phyloP scores from a whole-genome alignment of 345 rosid genomes.

The Eucalyptus lansdowneana region DNA sequence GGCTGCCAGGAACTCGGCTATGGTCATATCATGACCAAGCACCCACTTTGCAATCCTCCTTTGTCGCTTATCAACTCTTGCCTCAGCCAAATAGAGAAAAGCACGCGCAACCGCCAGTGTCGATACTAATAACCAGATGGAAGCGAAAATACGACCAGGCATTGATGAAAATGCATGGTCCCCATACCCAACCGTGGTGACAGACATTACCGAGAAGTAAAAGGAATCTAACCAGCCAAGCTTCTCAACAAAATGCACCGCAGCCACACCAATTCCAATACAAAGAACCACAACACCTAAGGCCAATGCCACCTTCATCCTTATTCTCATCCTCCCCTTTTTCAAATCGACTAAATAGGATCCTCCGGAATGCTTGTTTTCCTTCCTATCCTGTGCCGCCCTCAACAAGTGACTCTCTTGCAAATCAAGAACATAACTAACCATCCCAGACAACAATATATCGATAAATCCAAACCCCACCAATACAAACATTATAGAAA shows the following conservation, averaged over 20 bases:
- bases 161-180: constrained; percentile 31
- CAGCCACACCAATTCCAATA: constrained; percentile 16
- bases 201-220: constrained; percentile 47
- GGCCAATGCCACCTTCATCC: constrained; percentile 35
- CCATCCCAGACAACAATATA: constrained; percentile 27
- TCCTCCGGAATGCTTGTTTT: neutral
- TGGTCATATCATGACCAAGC: constrained; percentile 23
- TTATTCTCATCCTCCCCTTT: constrained; percentile 36
- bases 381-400: neutral
- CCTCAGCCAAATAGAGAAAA: constrained; percentile 34
- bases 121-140: constrained; percentile 33
- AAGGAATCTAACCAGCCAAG: constrained; percentile 34
- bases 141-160: constrained; percentile 36
- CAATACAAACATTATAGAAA: constrained; percentile 21
- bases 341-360: constrained; percentile 18
- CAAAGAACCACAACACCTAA: constrained; percentile 30
- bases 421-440: constrained; percentile 25
- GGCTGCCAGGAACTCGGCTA: constrained; percentile 26
- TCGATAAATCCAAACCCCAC: constrained; percentile 39
- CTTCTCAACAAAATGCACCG: constrained; percentile 16
- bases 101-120: constrained; percentile 42
- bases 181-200: constrained; percentile 53
- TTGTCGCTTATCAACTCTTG: constrained; percentile 31
- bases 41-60: too few species aligned
- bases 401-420: constrained; percentile 19